Percentiles rank a stretch among this genome's conserved stretches.
Conservation (phyloP, 108 stramenopile species). For the Parietichytrium sp. region DNA sequence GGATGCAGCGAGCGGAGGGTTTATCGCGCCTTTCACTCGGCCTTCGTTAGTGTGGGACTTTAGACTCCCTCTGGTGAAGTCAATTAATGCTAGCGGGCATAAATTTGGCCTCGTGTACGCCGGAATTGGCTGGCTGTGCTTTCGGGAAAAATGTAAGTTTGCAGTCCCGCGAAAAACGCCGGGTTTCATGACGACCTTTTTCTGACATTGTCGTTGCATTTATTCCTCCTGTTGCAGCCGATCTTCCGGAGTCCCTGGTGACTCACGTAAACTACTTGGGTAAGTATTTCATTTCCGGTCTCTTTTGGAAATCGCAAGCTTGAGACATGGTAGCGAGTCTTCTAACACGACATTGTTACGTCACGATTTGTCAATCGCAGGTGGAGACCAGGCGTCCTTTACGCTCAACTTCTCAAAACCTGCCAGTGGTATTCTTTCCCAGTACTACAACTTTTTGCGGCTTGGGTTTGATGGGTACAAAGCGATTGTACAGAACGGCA, state of each 20-base stretch:
- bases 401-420: slow-evolving; percentile 64
- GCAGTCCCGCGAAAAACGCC: no score
- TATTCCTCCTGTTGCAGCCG: no score
- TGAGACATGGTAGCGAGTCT: no score
- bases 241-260: slow-evolving; percentile 58
- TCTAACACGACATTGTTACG: neutral
- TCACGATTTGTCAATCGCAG: neutral
- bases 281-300: no score
- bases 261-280: slow-evolving; percentile 58
- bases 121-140: slow-evolving; percentile 65
- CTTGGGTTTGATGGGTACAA: slow-evolving; percentile 41
- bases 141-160: slow-evolving; percentile 59
- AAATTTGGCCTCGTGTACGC: slow-evolving; percentile 65
- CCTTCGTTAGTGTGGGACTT: slow-evolving; percentile 58
- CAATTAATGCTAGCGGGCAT: slow-evolving; percentile 62
- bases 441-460: slow-evolving; percentile 42
- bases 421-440: slow-evolving; percentile 40
- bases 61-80: slow-evolving; percentile 57
- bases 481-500: slow-evolving; percentile 41
- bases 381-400: slow-evolving; percentile 53
- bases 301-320: neutral
- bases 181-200: no score
- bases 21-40: slow-evolving; percentile 61
- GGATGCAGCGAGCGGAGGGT: slow-evolving; percentile 55
- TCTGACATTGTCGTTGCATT: no score